phyloP scores from a whole-genome alignment of 129 eudicot species.

The Silybum marianum region DNA sequence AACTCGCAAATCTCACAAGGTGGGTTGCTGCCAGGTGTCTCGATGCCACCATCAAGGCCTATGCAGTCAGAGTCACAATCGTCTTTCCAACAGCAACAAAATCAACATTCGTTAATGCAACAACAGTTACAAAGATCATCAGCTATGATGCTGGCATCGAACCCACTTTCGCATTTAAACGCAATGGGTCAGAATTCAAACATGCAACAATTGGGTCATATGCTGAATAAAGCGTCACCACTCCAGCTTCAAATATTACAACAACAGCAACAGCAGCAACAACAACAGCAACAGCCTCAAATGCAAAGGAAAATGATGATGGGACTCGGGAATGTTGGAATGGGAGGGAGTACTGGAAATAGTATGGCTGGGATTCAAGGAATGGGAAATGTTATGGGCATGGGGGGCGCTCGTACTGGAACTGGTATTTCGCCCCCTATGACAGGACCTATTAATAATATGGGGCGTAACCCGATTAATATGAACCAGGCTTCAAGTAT shows the following conservation, averaged over 20 bases:
- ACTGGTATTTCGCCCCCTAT: constrained; percentile 67
- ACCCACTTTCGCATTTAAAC: constrained; percentile 60
- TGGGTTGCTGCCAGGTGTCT: constrained; percentile 45
- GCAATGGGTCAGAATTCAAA: constrained; percentile 64
- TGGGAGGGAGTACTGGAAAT: constrained; percentile 66
- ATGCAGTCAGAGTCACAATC: constrained; percentile 57
- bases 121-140: constrained; percentile 75
- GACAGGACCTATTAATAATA: constrained; percentile 58
- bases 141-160: constrained; percentile 57
- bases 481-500: constrained; percentile 63
- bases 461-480: constrained; percentile 60
- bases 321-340: constrained; percentile 72
- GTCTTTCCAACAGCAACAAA: constrained; percentile 47
- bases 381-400: constrained; percentile 70
- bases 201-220: constrained; percentile 77
- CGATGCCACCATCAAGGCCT: constrained; percentile 59
- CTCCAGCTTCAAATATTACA: constrained; percentile 54
- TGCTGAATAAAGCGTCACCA: constrained; percentile 64
- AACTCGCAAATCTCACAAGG: constrained; percentile 73
- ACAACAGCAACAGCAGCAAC: constrained; percentile 43
- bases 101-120: constrained; percentile 54
- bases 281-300: constrained; percentile 52
- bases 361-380: constrained; percentile 84
- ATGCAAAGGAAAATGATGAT: constrained; percentile 83
- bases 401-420: constrained; percentile 60